Conservation (phyloP, 2,329 filamentous ascomycete species). For the Periglandula ipomoeae region DNA sequence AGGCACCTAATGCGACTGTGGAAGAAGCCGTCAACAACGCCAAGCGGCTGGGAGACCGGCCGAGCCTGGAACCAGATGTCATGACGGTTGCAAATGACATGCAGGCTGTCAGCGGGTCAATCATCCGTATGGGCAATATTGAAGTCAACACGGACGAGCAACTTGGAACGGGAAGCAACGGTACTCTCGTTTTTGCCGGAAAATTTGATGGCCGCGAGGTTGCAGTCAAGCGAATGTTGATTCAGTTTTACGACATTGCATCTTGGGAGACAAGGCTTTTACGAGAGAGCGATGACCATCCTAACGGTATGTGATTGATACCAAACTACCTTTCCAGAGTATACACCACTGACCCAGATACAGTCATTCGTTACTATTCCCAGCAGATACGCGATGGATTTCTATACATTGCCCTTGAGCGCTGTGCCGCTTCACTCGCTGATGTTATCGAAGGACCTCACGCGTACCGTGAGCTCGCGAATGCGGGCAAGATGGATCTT, state of each 20-base stretch:
- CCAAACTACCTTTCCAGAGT: not conserved
- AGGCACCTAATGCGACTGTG: constrained; percentile 34
- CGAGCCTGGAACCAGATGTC: constrained; percentile 52
- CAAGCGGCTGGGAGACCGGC: constrained; percentile 45
- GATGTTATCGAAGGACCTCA: constrained; percentile 77
- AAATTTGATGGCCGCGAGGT: constrained; percentile 88
- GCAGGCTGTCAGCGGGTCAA: constrained; percentile 49
- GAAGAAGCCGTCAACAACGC: constrained; percentile 54
- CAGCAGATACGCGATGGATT: constrained; percentile 85
- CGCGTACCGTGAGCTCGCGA: constrained; percentile 58
- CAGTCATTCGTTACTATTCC: constrained; percentile 90
- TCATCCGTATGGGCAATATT: constrained; percentile 53
- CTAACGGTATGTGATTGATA: constrained; percentile 52
- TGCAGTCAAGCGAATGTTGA: constrained; percentile 93
- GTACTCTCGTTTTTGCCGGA: constrained; percentile 94
- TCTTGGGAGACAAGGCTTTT: constrained; percentile 87
- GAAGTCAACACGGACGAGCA: constrained; percentile 55
- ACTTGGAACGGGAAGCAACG: constrained; percentile 78
- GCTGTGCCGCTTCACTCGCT: constrained; percentile 87
- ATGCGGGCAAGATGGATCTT: constrained; percentile 64
- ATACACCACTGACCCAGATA: not conserved
- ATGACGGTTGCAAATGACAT: constrained; percentile 48
- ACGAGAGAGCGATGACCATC: constrained; percentile 89
- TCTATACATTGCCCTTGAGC: constrained; percentile 89
- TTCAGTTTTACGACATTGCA: constrained; percentile 91